Percentiles rank a stretch among this genome's conserved stretches.
These are phyloP conservation scores for Fusarium bactridioides DNA, from an alignment of 2,329 filamentous ascomycete genomes.

Conservation along the genomic window DNA sequence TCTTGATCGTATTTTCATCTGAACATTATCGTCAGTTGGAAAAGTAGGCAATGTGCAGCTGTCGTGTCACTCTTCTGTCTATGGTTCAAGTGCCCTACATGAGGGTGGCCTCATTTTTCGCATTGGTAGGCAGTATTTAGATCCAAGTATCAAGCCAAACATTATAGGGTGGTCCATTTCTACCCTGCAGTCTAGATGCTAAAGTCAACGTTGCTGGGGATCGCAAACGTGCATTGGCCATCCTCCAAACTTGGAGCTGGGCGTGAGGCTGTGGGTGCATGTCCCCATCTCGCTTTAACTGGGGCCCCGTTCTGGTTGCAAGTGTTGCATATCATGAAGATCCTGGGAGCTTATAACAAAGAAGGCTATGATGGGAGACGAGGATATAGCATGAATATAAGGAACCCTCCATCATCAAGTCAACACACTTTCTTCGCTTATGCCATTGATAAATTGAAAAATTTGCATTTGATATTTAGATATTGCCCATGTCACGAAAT, in stretches of 20 bases:
- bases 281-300: constrained; percentile 9
- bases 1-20: neutral
- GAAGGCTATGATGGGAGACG: constrained; percentile 24
- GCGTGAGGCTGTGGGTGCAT: constrained; percentile 14
- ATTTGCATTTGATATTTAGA: neutral
- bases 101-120: neutral
- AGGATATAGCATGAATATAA: neutral
- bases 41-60: constrained; percentile 1
- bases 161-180: neutral
- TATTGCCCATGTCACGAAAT: neutral
- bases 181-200: neutral
- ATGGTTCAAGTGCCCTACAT: neutral
- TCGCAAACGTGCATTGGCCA: constrained; percentile 16
- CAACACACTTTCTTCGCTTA: neutral
- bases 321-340: constrained; percentile 24
- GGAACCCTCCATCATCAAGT: neutral
- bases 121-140: neutral
- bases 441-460: neutral
- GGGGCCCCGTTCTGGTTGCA: constrained; percentile 13
- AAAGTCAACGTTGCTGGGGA: neutral
- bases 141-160: neutral
- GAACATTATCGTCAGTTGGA: neutral
- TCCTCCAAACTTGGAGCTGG: constrained; percentile 4
- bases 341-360: constrained; percentile 10
- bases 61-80: neutral